Evolutionary conservation across 2,329 filamentous ascomycete species (phyloP).

Genomic region (Botryotinia calthae): DNA sequence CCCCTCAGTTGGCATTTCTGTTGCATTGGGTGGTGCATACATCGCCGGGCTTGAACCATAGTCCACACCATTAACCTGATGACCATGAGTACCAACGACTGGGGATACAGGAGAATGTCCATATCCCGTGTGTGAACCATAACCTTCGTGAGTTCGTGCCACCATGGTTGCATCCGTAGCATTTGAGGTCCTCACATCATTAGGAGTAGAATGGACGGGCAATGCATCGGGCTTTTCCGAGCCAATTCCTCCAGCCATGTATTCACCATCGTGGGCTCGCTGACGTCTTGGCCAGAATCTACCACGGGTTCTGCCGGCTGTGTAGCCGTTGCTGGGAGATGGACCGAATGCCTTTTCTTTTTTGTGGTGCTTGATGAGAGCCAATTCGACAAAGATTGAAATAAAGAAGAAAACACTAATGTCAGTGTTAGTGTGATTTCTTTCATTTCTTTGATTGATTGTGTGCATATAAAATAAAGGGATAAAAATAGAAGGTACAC

Average conservation of each 20-base stretch:
- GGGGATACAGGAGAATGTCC: conserved; percentile 1
- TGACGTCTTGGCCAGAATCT: conserved; percentile 37
- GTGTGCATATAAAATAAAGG: not conserved
- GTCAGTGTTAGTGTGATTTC: not conserved
- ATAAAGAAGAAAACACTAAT: conserved; percentile 69
- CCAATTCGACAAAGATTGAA: conserved; percentile 66
- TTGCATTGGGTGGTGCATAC: not conserved
- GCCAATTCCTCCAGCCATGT: conserved; percentile 26
- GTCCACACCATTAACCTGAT: conserved; percentile 2
- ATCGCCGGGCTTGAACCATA: not conserved
- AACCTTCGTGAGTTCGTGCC: conserved; percentile 6
- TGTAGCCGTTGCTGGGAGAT: conserved; percentile 65
- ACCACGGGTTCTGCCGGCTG: conserved; percentile 51
- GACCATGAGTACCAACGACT: not conserved
- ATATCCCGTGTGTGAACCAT: conserved; percentile 4
- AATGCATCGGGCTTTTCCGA: conserved; percentile 39
- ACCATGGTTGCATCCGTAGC: conserved; percentile 35
- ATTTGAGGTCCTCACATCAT: conserved; percentile 37
- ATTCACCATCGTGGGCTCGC: conserved; percentile 27
- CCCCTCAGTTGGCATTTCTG: not conserved
- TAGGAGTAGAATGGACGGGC: conserved; percentile 42
- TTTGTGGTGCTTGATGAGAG: conserved; percentile 67
- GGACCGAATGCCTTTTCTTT: conserved; percentile 72
- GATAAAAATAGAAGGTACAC: conserved; percentile 31
- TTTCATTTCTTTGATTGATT: not conserved